A percentile compares a stretch with the other conserved stretches of the same genome.
Evolutionary conservation across 495 filamentous ascomycete species (phyloP).

Genomic region (Thermothielavioides terrestris): DNA sequence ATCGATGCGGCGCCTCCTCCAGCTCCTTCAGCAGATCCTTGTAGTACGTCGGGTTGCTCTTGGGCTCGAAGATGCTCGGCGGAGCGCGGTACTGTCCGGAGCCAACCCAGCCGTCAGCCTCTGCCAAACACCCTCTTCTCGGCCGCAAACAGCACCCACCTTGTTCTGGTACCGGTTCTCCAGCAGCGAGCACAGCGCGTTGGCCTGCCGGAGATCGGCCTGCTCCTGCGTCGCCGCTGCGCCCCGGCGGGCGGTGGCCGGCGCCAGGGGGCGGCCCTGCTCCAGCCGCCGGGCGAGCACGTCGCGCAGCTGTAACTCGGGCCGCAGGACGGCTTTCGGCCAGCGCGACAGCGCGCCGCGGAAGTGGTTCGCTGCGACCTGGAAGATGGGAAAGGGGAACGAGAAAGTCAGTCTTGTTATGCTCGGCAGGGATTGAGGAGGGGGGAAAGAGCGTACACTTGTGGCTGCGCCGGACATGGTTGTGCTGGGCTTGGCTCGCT

Average conservation of each 20-base stretch:
- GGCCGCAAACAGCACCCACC: constrained; percentile 26
- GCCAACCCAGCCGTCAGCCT: not conserved
- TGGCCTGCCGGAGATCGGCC: constrained; percentile 47
- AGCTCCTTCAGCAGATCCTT: constrained; percentile 62
- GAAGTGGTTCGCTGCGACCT: constrained; percentile 28
- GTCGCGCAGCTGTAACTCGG: constrained; percentile 64
- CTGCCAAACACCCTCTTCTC: too few species aligned
- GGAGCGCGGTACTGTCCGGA: constrained; percentile 54
- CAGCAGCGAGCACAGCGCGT: constrained; percentile 66
- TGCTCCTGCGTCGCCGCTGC: constrained; percentile 24
- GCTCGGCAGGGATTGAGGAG: not conserved
- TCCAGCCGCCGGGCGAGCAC: constrained; percentile 56
- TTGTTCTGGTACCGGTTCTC: constrained; percentile 61
- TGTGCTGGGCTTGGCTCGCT: not conserved
- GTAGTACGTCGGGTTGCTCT: constrained; percentile 71
- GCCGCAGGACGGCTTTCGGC: constrained; percentile 71
- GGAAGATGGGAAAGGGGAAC: too few species aligned
- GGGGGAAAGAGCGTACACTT: constrained; percentile 7
- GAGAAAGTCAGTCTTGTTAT: not conserved
- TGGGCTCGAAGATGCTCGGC: constrained; percentile 53
- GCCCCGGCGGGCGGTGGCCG: constrained; percentile 6
- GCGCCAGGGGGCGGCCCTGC: constrained; percentile 44
- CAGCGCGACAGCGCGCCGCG: constrained; percentile 63
- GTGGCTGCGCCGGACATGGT: constrained; percentile 20
- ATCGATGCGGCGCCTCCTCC: constrained; percentile 57